Evolutionary conservation across 345 rosid species (phyloP), one percentile per base, ranked within the genome.

Genomic region (Dipteronia sinensis): DNA sequence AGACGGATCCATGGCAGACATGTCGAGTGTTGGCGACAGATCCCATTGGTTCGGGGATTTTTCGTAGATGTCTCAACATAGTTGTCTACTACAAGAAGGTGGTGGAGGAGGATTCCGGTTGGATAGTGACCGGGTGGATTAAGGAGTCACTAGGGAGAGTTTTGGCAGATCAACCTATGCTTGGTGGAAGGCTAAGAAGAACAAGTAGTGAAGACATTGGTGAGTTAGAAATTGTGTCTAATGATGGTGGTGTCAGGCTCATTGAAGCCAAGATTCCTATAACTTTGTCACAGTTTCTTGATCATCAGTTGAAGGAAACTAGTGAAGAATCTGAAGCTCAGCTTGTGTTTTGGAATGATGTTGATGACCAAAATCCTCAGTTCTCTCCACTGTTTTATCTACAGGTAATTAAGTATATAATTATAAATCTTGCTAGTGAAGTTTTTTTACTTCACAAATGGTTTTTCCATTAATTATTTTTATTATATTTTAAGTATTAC

Each of bases 291-390:
- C 90, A 89, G 67, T 93, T 91, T 85, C 77, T 91, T 29, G 87
- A 71, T n/a, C n/a, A 53, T 53, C 58, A 53, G 19, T 29, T 79
- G 77, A 70, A 82, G 7, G 80, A 79, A 56, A 0, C 38, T 34
- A 87, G 73, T 76, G 83, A 78, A 6, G 87, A 81, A 13, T 81
- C 72, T 4, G 95, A 95, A 81, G 76, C 85, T 65, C 87, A 84
- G 77, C 84, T 89, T 71, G 94, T 90, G 46, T 87, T 82, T 62
- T 91, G 98, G 98, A 91, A 83, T 79, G 92, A 95, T 56, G 77
- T 95, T 65, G 95, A 93, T 84, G 89, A 85, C 76, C 77, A 78
- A 46, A 83, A 72, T 67, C 97, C 94, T 73, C 88, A 87, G 22
- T 95, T 82, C 80, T 90, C 89, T 76, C 98, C 98, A 2, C 81